Conservation (phyloP, 768 basidiomycete genomes). For the Leucocoprinus sp. region DNA sequence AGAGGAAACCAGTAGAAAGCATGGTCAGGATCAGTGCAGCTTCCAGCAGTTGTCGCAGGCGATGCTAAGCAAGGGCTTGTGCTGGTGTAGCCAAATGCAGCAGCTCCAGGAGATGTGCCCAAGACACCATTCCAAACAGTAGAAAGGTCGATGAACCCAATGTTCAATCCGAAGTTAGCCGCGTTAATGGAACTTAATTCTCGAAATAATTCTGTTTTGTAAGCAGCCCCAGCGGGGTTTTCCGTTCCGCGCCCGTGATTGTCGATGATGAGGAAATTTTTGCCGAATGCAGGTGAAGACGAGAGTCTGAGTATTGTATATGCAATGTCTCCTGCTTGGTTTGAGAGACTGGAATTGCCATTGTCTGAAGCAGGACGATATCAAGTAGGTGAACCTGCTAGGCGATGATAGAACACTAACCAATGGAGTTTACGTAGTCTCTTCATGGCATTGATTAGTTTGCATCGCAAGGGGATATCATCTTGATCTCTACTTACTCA, state of each 20-base stretch:
- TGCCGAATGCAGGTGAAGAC: conserved; percentile 37
- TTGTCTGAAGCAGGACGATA: not conserved
- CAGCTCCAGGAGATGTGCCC: conserved; percentile 30
- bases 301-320: conserved; percentile 32
- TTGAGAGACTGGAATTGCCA: conserved; percentile 15
- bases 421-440: conserved; percentile 29
- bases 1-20: conserved; percentile 10
- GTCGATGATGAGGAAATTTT: conserved; percentile 43
- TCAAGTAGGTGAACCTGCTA: too few relatives aligned
- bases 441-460: conserved; percentile 18
- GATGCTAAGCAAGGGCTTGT: conserved; percentile 5
- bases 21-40: conserved; percentile 6
- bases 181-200: conserved; percentile 27
- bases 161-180: conserved; percentile 25
- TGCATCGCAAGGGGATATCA: not conserved
- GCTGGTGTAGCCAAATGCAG: conserved; percentile 43
- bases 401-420: conserved; percentile 16
- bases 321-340: conserved; percentile 24
- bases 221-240: conserved; percentile 34
- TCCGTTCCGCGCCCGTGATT: conserved; percentile 40
- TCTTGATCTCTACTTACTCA: conserved; percentile 28
- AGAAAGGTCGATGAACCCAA: conserved; percentile 39
- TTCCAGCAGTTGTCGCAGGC: not conserved
- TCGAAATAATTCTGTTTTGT: conserved; percentile 34
- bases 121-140: conserved; percentile 41